phyloP scores from a whole-genome alignment of 2,329 filamentous ascomycete species.

The Cercospora sp. region DNA sequence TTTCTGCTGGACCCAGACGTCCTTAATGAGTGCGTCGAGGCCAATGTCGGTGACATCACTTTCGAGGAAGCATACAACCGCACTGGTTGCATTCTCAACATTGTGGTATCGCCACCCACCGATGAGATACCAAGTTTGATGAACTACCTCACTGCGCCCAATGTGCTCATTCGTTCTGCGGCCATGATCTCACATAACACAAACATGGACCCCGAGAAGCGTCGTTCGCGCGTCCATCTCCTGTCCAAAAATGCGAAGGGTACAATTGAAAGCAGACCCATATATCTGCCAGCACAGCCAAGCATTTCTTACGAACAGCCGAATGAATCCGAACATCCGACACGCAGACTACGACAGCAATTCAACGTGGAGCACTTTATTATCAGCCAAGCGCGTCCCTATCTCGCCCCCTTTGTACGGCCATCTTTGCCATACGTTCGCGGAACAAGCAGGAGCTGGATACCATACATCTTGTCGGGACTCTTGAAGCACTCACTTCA shows the following conservation, averaged over 20 bases:
- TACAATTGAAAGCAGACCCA: slow-evolving; percentile 68
- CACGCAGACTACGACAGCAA: slow-evolving; percentile 73
- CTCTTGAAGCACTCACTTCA: slow-evolving; percentile 15
- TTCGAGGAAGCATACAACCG: slow-evolving; percentile 89
- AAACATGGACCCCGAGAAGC: slow-evolving; percentile 66
- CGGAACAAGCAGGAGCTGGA: slow-evolving; percentile 8
- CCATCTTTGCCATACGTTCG: slow-evolving; percentile 33
- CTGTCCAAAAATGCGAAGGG: slow-evolving; percentile 77
- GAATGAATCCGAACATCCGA: slow-evolving; percentile 42
- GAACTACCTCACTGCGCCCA: slow-evolving; percentile 90
- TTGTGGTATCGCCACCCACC: slow-evolving; percentile 77
- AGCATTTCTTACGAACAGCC: not conserved
- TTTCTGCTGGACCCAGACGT: slow-evolving; percentile 74
- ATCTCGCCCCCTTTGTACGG: slow-evolving; percentile 72
- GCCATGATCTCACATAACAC: slow-evolving; percentile 74
- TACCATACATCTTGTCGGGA: slow-evolving; percentile 5
- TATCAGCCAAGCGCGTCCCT: slow-evolving; percentile 86
- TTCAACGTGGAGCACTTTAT: slow-evolving; percentile 97
- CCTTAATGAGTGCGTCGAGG: slow-evolving; percentile 77
- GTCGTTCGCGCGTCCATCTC: slow-evolving; percentile 52
- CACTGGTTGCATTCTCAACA: slow-evolving; percentile 86
- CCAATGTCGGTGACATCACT: slow-evolving; percentile 83
- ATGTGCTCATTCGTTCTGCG: slow-evolving; percentile 84
- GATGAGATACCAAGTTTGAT: slow-evolving; percentile 79
- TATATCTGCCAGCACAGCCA: slow-evolving; percentile 51